These are phyloP conservation scores for Fulvia fulva DNA, from an alignment of 2,329 filamentous ascomycete species.

Conservation along the genomic window DNA sequence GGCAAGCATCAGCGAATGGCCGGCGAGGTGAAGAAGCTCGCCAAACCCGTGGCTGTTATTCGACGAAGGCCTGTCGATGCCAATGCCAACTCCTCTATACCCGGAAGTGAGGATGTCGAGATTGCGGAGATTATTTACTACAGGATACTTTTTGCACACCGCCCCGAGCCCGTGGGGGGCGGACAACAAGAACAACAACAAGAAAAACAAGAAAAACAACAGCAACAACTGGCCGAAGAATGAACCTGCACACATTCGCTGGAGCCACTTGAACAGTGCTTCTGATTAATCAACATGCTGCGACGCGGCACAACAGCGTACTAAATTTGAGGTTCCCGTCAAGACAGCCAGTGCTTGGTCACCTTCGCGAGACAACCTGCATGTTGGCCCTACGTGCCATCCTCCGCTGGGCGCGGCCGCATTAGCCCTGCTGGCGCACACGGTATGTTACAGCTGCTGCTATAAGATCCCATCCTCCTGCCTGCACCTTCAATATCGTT, in stretches of 20 bases:
- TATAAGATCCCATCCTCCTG: background rate
- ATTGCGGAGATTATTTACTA: conserved; percentile 82
- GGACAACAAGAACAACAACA: background rate
- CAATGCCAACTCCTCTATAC: conserved; percentile 14
- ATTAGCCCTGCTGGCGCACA: too few relatives aligned
- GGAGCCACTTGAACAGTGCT: too few relatives aligned
- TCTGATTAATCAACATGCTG: too few relatives aligned
- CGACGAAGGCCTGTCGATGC: conserved; percentile 47
- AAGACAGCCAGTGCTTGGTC: background rate
- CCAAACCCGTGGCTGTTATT: conserved; percentile 74
- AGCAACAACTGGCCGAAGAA: background rate
- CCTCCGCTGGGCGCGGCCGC: background rate
- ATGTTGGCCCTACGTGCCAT: background rate
- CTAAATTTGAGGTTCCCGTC: too few relatives aligned
- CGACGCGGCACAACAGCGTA: too few relatives aligned
- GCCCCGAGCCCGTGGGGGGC: conserved; percentile 73
- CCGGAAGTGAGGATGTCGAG: conserved; percentile 58
- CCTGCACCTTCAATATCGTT: background rate
- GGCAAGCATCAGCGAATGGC: conserved; percentile 84
- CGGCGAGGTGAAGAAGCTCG: conserved; percentile 84
- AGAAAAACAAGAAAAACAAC: too few relatives aligned
- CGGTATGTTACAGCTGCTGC: background rate
- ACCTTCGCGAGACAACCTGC: background rate
- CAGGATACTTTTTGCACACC: conserved; percentile 77
- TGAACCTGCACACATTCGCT: background rate